Conservation (phyloP, 805 yeast species). For the Ogataea kodamae region DNA sequence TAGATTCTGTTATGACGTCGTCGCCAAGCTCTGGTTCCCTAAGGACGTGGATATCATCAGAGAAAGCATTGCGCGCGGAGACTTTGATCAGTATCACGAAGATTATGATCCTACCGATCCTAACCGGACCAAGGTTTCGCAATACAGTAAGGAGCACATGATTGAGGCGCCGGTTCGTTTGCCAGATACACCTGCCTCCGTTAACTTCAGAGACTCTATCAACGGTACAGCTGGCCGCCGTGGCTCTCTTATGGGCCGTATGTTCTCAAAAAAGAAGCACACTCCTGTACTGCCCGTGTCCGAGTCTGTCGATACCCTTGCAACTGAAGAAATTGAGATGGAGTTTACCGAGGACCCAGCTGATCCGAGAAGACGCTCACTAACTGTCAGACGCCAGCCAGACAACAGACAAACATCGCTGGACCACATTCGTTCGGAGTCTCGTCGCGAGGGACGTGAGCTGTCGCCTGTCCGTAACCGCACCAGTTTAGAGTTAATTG, state of each 20-base stretch:
- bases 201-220: constrained; percentile 34
- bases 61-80: constrained; percentile 66
- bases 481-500: constrained; percentile 38
- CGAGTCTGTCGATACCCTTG: constrained; percentile 35
- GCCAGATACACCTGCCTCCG: constrained; percentile 13
- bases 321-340: constrained; percentile 52
- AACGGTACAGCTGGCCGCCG: constrained; percentile 36
- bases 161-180: constrained; percentile 25
- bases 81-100: constrained; percentile 60
- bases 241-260: constrained; percentile 38
- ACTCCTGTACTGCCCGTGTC: constrained; percentile 33
- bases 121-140: constrained; percentile 49
- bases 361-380: constrained; percentile 19
- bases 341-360: constrained; percentile 33
- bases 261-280: constrained; percentile 29
- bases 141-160: constrained; percentile 37
- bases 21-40: constrained; percentile 52
- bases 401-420: constrained; percentile 24
- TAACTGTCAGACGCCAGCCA: too few species aligned
- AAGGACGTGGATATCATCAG: constrained; percentile 70
- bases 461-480: constrained; percentile 29
- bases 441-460: constrained; percentile 23
- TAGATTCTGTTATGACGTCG: constrained; percentile 57
- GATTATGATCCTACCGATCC: constrained; percentile 83
- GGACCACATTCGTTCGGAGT: too few species aligned